Percentiles rank a stretch among this genome's conserved stretches.
phyloP scores from a whole-genome alignment of 2,329 filamentous ascomycete genomes.

The Leptographium radiaticola region DNA sequence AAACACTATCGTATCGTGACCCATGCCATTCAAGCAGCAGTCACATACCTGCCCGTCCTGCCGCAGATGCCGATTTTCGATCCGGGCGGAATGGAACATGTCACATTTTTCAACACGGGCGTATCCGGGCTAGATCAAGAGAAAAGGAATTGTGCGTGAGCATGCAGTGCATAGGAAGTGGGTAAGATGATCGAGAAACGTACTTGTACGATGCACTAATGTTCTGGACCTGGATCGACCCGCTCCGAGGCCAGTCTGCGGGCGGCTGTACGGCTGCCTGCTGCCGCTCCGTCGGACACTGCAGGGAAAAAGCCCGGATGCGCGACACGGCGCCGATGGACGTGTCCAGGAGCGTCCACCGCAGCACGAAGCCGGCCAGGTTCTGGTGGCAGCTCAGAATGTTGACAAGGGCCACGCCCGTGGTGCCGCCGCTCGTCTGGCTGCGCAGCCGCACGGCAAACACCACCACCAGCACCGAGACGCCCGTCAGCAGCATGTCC shows the following conservation, averaged over 20 bases:
- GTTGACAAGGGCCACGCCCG: slow-evolving; percentile 18
- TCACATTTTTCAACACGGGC: slow-evolving; percentile 12
- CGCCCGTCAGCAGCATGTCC: slow-evolving; percentile 20
- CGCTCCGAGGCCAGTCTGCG: background rate
- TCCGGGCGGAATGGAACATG: slow-evolving; percentile 16
- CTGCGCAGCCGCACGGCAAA: slow-evolving; percentile 19
- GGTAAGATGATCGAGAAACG: background rate
- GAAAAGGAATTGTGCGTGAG: background rate
- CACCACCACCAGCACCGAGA: slow-evolving; percentile 20
- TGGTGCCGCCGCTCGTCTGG: slow-evolving; percentile 14
- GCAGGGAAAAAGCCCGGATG: slow-evolving; percentile 1
- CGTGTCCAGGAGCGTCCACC: slow-evolving; percentile 14
- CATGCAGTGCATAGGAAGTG: background rate
- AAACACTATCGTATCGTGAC: background rate
- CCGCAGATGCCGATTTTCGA: slow-evolving; percentile 22
- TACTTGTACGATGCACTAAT: background rate
- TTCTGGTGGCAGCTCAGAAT: slow-evolving; percentile 8
- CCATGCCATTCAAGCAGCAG: background rate
- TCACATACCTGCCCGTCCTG: slow-evolving; percentile 14
- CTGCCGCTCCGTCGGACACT: background rate
- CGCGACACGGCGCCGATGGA: slow-evolving; percentile 14
- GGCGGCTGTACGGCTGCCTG: background rate
- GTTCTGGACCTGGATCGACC: background rate
- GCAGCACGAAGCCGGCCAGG: slow-evolving; percentile 10
- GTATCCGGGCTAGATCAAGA: background rate